Evolutionary conservation across 306 rosid species (phyloP).

Genomic region (Rosa lucieae): DNA sequence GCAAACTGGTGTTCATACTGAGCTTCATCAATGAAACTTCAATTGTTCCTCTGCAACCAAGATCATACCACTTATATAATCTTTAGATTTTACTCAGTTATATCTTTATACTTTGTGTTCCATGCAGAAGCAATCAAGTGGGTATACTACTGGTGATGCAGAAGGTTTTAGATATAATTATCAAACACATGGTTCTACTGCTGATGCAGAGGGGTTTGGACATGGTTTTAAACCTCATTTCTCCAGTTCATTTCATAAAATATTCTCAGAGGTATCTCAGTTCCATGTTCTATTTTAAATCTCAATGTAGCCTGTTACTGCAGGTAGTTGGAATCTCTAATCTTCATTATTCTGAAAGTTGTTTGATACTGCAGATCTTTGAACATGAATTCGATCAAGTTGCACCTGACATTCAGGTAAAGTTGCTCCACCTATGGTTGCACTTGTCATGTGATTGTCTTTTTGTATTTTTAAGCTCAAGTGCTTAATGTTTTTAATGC

Average conservation of each 20-base stretch:
- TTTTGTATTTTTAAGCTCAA: conserved; percentile 28
- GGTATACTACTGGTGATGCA: conserved; percentile 39
- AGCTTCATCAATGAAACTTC: conserved; percentile 20
- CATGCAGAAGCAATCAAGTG: conserved; percentile 45
- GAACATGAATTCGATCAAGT: conserved; percentile 58
- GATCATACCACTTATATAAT: conserved; percentile 15
- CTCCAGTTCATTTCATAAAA: conserved; percentile 80
- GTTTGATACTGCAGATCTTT: conserved; percentile 64
- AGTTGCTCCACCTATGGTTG: conserved; percentile 18
- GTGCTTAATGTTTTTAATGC: conserved; percentile 19
- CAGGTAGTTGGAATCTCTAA: not conserved
- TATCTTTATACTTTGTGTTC: conserved; percentile 24
- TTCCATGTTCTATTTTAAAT: not conserved
- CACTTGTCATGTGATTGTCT: conserved; percentile 18
- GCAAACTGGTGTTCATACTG: not conserved
- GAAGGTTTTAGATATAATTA: conserved; percentile 31
- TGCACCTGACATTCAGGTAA: conserved; percentile 78
- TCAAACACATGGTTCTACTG: not conserved
- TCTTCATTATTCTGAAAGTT: conserved; percentile 3
- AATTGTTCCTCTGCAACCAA: conserved; percentile 27
- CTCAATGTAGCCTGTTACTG: not conserved
- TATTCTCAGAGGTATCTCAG: conserved; percentile 81
- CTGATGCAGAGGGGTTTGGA: conserved; percentile 53
- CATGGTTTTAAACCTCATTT: conserved; percentile 66
- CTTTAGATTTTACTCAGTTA: conserved; percentile 26